Percentiles rank a stretch among this genome's conserved stretches.
Evolutionary conservation across 768 basidiomycete species (phyloP).

Genomic region (Holtermannia corniformis): DNA sequence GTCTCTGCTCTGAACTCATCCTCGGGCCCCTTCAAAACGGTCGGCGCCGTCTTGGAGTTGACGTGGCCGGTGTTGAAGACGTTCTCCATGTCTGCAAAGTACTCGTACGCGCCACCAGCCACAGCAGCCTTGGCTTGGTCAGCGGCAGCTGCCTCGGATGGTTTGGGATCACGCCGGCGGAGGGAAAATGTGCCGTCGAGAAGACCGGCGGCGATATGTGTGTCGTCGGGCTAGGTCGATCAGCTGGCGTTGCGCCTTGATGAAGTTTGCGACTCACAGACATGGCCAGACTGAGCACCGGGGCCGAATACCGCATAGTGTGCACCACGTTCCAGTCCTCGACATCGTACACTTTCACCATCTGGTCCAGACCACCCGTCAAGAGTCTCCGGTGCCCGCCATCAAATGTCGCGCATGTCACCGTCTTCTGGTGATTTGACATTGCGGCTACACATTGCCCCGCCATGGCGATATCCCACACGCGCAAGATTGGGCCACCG

Average conservation of each 20-base stretch:
- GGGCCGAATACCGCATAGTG: conserved; percentile 96
- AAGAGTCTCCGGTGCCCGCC: conserved; percentile 65
- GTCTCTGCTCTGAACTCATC: conserved; percentile 72
- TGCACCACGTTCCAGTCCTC: conserved; percentile 86
- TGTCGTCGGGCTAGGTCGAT: conserved; percentile 71
- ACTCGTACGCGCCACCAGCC: conserved; percentile 56
- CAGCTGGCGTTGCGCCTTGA: too few relatives aligned
- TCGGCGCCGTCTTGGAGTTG: conserved; percentile 45
- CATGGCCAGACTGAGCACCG: conserved; percentile 76
- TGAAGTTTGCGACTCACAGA: conserved; percentile 69
- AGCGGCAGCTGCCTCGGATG: conserved; percentile 47
- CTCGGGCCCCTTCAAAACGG: conserved; percentile 50
- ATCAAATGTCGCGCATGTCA: conserved; percentile 80
- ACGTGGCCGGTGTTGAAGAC: conserved; percentile 50
- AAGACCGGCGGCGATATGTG: conserved; percentile 94
- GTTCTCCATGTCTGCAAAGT: conserved; percentile 51
- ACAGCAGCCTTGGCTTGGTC: conserved; percentile 43
- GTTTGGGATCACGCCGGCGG: conserved; percentile 70
- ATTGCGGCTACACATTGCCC: conserved; percentile 80
- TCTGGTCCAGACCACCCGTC: conserved; percentile 85
- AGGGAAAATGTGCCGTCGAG: conserved; percentile 97
- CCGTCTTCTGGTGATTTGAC: conserved; percentile 96
- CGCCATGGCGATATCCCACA: conserved; percentile 75
- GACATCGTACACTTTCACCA: conserved; percentile 98
- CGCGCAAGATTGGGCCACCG: conserved; percentile 81